phyloP scores from a whole-genome alignment of 331 rosid genomes.

The Malus hybrid region DNA sequence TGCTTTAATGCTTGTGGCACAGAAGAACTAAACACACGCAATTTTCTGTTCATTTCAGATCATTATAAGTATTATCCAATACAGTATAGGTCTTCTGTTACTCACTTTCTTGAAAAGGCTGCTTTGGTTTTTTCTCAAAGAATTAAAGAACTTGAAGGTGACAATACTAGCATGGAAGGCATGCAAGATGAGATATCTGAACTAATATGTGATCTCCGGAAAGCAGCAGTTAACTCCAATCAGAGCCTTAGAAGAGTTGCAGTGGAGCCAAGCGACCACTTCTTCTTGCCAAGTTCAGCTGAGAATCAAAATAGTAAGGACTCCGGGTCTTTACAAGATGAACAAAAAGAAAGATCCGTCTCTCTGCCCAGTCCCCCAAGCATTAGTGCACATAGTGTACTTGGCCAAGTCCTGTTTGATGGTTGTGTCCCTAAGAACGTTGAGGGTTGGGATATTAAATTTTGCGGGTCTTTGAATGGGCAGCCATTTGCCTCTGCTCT shows the following conservation, averaged over 20 bases:
- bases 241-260: constrained; percentile 84
- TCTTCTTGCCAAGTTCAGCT: constrained; percentile 81
- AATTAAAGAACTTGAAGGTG: constrained; percentile 36
- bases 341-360: constrained; percentile 56
- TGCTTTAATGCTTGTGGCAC: background rate
- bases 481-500: constrained; percentile 58
- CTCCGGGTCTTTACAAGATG: constrained; percentile 40
- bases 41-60: constrained; percentile 36
- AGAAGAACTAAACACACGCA: background rate
- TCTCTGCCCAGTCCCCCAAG: constrained; percentile 49
- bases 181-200: constrained; percentile 65
- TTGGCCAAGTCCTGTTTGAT: constrained; percentile 72
- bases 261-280: constrained; percentile 65
- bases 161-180: constrained; percentile 43
- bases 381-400: constrained; percentile 77
- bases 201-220: constrained; percentile 77
- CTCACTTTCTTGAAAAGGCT: constrained; percentile 62
- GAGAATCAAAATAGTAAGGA: constrained; percentile 34
- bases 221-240: constrained; percentile 73
- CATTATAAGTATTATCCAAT: constrained; percentile 64
- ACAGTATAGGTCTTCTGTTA: constrained; percentile 69
- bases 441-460: constrained; percentile 90
- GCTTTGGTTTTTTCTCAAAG: constrained; percentile 46
- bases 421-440: constrained; percentile 85
- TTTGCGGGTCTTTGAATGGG: constrained; percentile 54